phyloP scores from a whole-genome alignment of 169 alveolate species.

The Toxoplasma gondii region DNA sequence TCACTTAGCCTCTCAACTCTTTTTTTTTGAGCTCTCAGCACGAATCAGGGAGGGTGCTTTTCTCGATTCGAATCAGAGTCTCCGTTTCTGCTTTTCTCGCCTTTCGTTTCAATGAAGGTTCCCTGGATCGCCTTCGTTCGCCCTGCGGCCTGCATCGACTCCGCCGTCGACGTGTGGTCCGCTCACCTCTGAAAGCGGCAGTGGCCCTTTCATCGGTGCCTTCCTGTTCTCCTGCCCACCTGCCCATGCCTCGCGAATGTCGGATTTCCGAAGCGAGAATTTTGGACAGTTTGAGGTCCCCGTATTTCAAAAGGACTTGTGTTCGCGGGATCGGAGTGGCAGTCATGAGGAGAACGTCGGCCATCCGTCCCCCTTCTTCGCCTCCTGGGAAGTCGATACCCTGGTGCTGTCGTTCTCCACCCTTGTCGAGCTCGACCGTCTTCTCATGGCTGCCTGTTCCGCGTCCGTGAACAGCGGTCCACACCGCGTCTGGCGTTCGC shows the following conservation, averaged over 20 bases:
- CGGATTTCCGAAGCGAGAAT: neutral
- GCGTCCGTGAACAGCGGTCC: neutral
- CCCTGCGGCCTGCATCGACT: neutral
- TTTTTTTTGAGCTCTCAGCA: no score
- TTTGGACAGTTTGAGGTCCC: conserved; percentile 37
- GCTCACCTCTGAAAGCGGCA: neutral
- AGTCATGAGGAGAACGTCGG: conserved; percentile 50
- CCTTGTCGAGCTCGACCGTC: neutral
- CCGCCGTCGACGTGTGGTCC: neutral
- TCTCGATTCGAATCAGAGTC: no score
- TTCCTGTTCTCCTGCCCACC: neutral
- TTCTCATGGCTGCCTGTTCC: neutral
- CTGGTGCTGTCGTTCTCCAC: neutral
- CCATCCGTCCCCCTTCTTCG: conserved; percentile 30
- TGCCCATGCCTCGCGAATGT: neutral
- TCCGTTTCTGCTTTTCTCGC: no score
- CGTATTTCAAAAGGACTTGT: conserved; percentile 30
- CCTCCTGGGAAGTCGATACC: neutral
- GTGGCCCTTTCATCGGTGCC: neutral
- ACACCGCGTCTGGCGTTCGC: neutral
- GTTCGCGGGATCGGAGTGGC: conserved; percentile 67
- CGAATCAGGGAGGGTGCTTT: no score
- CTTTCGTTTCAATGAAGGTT: no score
- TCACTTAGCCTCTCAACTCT: no score
- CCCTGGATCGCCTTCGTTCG: no score